Evolutionary conservation across 1,284 basidiomycete species (phyloP).

Genomic region (Cutaneotrichosporon dermatis): DNA sequence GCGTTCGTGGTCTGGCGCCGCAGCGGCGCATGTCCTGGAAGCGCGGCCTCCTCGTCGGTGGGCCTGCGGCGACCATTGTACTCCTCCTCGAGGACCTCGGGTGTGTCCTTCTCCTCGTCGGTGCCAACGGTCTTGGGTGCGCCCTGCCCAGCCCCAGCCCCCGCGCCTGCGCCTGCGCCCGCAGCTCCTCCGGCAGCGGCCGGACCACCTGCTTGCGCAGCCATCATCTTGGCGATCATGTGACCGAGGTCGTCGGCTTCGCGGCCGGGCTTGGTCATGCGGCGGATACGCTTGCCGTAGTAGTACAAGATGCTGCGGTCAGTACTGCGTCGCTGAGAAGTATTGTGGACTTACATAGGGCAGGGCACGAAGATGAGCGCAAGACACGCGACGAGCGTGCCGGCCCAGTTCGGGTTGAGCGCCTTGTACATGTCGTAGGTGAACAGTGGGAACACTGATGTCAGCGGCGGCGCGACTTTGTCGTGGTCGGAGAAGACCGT

Average conservation of each 20-base stretch:
- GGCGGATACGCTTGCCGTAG: slow-evolving; percentile 24
- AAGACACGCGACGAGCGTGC: slow-evolving; percentile 31
- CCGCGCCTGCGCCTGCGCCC: too few relatives aligned
- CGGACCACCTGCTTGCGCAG: background rate
- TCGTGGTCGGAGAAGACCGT: too few relatives aligned
- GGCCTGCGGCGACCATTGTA: background rate
- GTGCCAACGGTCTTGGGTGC: too few relatives aligned
- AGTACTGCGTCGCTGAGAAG: too few relatives aligned
- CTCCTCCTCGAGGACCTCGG: too few relatives aligned
- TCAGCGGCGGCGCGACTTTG: background rate
- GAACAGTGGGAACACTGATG: slow-evolving; percentile 56
- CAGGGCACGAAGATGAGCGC: slow-evolving; percentile 23
- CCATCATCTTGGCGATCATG: slow-evolving; percentile 23
- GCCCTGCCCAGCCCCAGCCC: too few relatives aligned
- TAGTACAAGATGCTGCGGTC: slow-evolving; percentile 22
- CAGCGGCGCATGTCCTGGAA: background rate
- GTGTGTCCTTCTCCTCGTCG: too few relatives aligned
- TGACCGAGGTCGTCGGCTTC: slow-evolving; percentile 26
- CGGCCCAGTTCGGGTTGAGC: slow-evolving; percentile 60
- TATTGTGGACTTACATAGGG: slow-evolving; percentile 15
- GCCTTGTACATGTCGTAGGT: slow-evolving; percentile 56
- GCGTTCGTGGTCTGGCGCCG: background rate
- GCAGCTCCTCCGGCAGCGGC: too few relatives aligned
- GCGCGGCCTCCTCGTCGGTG: background rate
- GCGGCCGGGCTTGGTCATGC: slow-evolving; percentile 25